phyloP scores from a whole-genome alignment of 768 basidiomycete species.

The Ephemerocybe angulata region DNA sequence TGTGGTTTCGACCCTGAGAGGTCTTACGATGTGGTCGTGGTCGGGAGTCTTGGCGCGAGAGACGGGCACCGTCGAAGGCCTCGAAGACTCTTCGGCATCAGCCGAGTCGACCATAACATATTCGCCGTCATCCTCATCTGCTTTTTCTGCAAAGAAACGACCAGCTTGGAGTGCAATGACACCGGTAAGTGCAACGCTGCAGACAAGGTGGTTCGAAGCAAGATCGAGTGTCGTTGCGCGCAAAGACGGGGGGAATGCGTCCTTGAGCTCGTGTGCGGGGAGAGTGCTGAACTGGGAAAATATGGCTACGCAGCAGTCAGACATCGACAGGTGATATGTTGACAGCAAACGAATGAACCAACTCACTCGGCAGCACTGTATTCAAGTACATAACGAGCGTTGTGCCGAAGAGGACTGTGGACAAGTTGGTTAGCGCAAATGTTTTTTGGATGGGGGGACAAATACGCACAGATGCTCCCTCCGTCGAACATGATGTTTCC shows the following conservation, averaged over 20 bases:
- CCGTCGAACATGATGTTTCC: slow-evolving; percentile 92
- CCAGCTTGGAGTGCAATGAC: slow-evolving; percentile 80
- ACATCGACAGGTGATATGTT: too few relatives aligned
- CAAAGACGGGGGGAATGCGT: slow-evolving; percentile 61
- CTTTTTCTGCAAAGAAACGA: slow-evolving; percentile 79
- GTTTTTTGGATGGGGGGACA: background rate
- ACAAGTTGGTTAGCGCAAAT: background rate
- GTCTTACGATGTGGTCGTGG: background rate
- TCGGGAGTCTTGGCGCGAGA: slow-evolving; percentile 8
- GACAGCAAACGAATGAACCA: background rate
- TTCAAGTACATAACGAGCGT: slow-evolving; percentile 70
- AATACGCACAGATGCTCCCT: slow-evolving; percentile 76
- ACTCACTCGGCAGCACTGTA: slow-evolving; percentile 78
- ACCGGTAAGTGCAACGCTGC: slow-evolving; percentile 86
- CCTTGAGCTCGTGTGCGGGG: slow-evolving; percentile 46
- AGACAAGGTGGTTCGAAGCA: slow-evolving; percentile 80
- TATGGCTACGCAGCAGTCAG: slow-evolving; percentile 57
- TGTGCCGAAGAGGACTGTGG: slow-evolving; percentile 68
- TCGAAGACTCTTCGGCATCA: slow-evolving; percentile 9
- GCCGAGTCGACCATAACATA: slow-evolving; percentile 24
- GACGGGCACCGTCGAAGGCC: background rate
- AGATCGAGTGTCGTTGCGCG: slow-evolving; percentile 69
- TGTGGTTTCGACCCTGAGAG: background rate
- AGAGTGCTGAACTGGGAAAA: slow-evolving; percentile 55
- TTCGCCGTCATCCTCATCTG: slow-evolving; percentile 59